Conservation (phyloP, 352 stramenopile species). For the Pythium aquatile region DNA sequence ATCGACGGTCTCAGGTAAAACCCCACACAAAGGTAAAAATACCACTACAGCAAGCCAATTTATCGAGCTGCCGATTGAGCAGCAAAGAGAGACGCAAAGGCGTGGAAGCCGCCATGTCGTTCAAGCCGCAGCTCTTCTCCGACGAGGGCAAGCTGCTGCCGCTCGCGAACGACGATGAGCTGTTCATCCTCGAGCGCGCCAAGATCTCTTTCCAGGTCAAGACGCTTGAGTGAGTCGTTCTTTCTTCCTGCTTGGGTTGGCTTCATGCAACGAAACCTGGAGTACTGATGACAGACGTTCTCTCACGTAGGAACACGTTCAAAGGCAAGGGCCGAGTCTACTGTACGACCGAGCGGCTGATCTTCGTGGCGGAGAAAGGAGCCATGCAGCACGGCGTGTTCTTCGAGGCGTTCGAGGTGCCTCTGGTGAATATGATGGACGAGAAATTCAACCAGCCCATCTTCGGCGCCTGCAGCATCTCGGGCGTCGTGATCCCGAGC, state of each 20-base stretch:
- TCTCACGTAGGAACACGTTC: slow-evolving; percentile 39
- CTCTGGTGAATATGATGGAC: slow-evolving; percentile 70
- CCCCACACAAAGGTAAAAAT: slow-evolving; percentile 5
- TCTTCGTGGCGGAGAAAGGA: slow-evolving; percentile 79
- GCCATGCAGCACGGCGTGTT: slow-evolving; percentile 57
- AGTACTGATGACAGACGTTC: background rate
- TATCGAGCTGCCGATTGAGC: background rate
- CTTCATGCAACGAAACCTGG: too few relatives aligned
- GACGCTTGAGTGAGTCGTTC: slow-evolving; percentile 40
- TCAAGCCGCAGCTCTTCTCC: slow-evolving; percentile 67
- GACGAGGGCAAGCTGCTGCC: slow-evolving; percentile 73
- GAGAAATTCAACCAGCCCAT: slow-evolving; percentile 92
- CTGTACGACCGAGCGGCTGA: slow-evolving; percentile 83
- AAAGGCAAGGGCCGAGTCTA: slow-evolving; percentile 82
- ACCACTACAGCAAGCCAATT: background rate
- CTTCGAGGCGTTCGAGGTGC: slow-evolving; percentile 82
- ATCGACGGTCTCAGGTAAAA: slow-evolving; percentile 1
- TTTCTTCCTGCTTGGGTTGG: background rate
- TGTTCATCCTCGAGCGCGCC: slow-evolving; percentile 80
- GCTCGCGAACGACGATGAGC: slow-evolving; percentile 74
- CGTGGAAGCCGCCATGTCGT: slow-evolving; percentile 46
- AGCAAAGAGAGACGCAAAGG: too few relatives aligned
- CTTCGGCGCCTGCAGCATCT: slow-evolving; percentile 87
- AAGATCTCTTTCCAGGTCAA: slow-evolving; percentile 80
- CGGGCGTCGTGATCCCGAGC: slow-evolving; percentile 52